Conservation (phyloP, 1,284 basidiomycete species). For the Gomphus sp. region DNA sequence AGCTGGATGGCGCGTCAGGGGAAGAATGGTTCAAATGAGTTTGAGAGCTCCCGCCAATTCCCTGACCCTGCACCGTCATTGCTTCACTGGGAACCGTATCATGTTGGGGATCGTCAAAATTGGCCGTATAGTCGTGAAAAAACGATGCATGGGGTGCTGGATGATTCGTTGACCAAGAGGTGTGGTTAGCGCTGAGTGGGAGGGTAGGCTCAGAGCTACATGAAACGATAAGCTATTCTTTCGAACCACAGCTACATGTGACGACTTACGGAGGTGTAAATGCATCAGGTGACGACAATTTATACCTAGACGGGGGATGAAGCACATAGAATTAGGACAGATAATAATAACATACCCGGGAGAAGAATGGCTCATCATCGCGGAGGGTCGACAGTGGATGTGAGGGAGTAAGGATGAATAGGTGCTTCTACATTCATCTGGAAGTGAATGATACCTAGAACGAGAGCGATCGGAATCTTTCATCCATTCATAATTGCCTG, state of each 20-base stretch:
- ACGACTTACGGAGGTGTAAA: not conserved
- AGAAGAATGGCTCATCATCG: not conserved
- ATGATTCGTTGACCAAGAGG: not conserved
- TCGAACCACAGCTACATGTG: not conserved
- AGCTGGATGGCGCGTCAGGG: too few species aligned
- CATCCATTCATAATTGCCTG: not conserved
- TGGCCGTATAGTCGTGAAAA: not conserved
- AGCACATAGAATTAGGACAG: not conserved
- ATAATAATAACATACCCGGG: not conserved
- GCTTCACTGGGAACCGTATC: not conserved
- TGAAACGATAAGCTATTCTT: not conserved
- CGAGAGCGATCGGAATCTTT: not conserved
- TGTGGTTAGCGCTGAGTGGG: not conserved
- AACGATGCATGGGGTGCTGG: not conserved
- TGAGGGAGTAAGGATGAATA: slow-evolving; percentile 4
- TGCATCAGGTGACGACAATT: not conserved
- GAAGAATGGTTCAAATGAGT: not conserved
- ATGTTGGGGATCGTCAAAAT: not conserved
- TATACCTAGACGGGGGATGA: not conserved
- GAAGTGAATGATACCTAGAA: not conserved
- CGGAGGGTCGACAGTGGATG: not conserved
- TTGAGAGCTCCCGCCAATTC: not conserved
- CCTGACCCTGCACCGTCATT: not conserved
- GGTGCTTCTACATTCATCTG: not conserved
- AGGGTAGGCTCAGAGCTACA: not conserved